Base-by-base conservation (phyloP, 2,329 filamentous ascomycete species). In the Cadophora sp. region DNA sequence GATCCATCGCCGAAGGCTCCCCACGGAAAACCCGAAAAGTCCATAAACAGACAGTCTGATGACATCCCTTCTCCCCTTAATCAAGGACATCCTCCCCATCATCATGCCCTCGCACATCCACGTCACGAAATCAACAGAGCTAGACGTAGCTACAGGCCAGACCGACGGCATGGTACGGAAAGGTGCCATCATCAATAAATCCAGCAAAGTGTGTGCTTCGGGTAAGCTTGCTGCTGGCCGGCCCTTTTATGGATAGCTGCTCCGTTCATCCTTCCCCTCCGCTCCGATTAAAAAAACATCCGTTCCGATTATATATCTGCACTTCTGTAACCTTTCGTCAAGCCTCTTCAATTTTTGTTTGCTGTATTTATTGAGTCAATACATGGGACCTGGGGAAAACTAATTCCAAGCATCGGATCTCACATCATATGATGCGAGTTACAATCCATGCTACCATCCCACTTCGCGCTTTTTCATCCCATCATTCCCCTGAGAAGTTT, bases 171-270 rank as follows among this genome's bases (percentile, higher is more conserved):
- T 83, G 85, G 84, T 80, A 69, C 81, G 79, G 61, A 83, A 80
- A 77, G 81, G 83, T 62, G 91, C 90, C n/a, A 83, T 93, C 60
- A 83, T 90, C 56, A 83, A 86, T 75, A 85, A 87, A 77, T 89
- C 86, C 64, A 86, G 90, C 68, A 86, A 85, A 69, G 85, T 93
- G 79, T 92, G 90, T 76, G 89, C 89, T 34, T 88, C 88, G 56
- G 84, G 89, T 87, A 79, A 81, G 86, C 43, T 27, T n/a, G n/a
- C n/a, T n/a, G n/a, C n/a, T n/a, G n/a, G n/a, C n/a, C n/a, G n/a
- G 22, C 56, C 27, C 9, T 29, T 29, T 46, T 29, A 12, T 59
- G 31, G 34, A 40, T n/a, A n/a, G n/a, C n/a, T n/a, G n/a, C n/a
- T n/a, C n/a, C n/a, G n/a, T n/a, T n/a, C n/a, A n/a, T n/a, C n/a